A percentile compares a stretch with the other conserved stretches of the same genome.
Conservation (phyloP, 768 basidiomycete species). For the Boletus reticuloceps region DNA sequence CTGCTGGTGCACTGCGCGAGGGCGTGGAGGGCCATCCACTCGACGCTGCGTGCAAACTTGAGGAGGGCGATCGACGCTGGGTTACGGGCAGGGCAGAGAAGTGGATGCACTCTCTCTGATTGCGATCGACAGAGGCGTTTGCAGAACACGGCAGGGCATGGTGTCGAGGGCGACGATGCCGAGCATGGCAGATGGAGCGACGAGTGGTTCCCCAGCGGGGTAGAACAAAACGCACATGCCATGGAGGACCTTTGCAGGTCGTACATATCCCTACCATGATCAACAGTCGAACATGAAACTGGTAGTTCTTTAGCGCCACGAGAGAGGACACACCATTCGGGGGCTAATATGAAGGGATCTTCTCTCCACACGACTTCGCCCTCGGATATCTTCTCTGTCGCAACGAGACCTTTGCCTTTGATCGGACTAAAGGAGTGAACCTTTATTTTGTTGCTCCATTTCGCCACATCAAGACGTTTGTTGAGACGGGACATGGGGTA, state of each 20-base stretch:
- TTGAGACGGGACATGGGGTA: constrained; percentile 68
- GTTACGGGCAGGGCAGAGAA: constrained; percentile 76
- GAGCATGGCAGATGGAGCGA: constrained; percentile 54
- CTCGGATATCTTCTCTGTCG: constrained; percentile 59
- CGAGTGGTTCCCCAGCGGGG: constrained; percentile 46
- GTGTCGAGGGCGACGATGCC: constrained; percentile 37
- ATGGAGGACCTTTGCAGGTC: constrained; percentile 56
- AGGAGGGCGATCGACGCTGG: constrained; percentile 62
- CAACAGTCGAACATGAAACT: background rate
- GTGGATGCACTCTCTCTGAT: constrained; percentile 59
- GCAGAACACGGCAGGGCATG: constrained; percentile 73
- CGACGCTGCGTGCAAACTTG: constrained; percentile 51
- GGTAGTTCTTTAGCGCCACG: no score
- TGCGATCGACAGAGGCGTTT: constrained; percentile 73
- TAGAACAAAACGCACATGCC: constrained; percentile 76
- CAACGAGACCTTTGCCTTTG: constrained; percentile 85
- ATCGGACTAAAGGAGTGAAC: constrained; percentile 64
- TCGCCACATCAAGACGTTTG: constrained; percentile 55
- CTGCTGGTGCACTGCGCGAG: constrained; percentile 64
- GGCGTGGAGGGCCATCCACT: constrained; percentile 75
- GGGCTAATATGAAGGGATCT: constrained; percentile 76
- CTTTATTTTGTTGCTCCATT: constrained; percentile 62
- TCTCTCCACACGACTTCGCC: constrained; percentile 85
- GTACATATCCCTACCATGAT: constrained; percentile 64
- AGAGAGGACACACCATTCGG: constrained; percentile 62